Evolutionary conservation across 2,329 filamentous ascomycete species (phyloP).

Genomic region (Epicoccum sorghinum): DNA sequence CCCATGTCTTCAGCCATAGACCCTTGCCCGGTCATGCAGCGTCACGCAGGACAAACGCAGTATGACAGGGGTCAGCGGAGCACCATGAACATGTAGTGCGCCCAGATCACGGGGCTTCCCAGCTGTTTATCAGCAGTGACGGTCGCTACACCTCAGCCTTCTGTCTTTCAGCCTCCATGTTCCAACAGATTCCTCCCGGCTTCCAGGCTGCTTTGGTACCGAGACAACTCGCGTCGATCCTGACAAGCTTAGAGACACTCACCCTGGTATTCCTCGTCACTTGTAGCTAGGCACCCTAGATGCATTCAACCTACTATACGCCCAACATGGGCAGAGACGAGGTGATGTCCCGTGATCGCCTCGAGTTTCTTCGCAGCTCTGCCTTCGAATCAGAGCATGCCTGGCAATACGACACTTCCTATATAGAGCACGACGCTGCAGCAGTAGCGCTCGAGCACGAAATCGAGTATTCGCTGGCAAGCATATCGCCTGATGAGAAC

Average conservation of each 20-base stretch:
- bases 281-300: not conserved
- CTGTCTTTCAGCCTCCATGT: not conserved
- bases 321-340: conserved; percentile 35
- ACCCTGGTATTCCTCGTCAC: not conserved
- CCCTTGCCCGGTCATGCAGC: conserved; percentile 26
- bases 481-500: conserved; percentile 46
- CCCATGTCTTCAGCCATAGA: conserved; percentile 30
- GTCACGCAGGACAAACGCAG: conserved; percentile 26
- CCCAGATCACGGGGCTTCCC: conserved; percentile 18
- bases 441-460: conserved; percentile 42
- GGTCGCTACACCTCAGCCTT: conserved; percentile 10
- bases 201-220: not conserved
- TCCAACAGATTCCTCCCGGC: not conserved
- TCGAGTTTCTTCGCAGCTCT: conserved; percentile 44
- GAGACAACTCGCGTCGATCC: not conserved
- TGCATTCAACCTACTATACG: conserved; percentile 16
- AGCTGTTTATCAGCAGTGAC: conserved; percentile 26
- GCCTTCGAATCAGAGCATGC: conserved; percentile 48
- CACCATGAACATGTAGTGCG: conserved; percentile 21
- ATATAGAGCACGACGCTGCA: conserved; percentile 44
- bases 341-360: conserved; percentile 36
- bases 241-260: not conserved
- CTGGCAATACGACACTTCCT: conserved; percentile 47
- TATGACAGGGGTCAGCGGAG: conserved; percentile 28
- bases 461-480: conserved; percentile 39